These are phyloP conservation scores for Microglena sp. DNA, from an alignment of 139 green algal genomes.

Conservation along the genomic window DNA sequence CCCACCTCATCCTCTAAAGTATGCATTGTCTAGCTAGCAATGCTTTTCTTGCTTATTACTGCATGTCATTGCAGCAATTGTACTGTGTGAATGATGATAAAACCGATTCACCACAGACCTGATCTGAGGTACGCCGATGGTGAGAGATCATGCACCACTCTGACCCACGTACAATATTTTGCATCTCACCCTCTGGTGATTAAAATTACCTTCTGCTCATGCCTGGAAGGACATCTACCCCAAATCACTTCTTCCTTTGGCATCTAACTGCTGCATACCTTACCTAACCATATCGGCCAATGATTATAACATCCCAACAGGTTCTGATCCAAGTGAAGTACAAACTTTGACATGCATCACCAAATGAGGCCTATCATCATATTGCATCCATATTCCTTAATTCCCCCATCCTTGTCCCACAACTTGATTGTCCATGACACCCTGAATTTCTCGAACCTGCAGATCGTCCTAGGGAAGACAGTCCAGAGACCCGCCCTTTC, in stretches of 20 bases:
- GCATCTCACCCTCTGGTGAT: constrained; percentile 1
- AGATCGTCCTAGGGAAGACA: constrained; percentile 5
- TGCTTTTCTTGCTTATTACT: too few relatives aligned
- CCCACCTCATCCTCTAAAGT: too few relatives aligned
- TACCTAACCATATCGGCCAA: too few relatives aligned
- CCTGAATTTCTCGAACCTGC: neutral
- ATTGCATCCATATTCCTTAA: neutral
- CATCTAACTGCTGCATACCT: neutral
- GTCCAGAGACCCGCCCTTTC: too few relatives aligned
- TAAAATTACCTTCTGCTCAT: constrained; percentile 28
- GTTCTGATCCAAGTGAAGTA: too few relatives aligned
- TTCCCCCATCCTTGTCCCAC: neutral
- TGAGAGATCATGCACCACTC: constrained; percentile 44
- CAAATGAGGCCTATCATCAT: constrained; percentile 39
- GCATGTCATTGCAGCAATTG: too few relatives aligned
- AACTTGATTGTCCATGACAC: neutral
- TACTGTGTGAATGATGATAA: constrained; percentile 36
- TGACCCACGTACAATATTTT: constrained; percentile 6
- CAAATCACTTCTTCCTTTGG: neutral
- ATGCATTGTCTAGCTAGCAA: too few relatives aligned
- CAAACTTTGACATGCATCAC: constrained; percentile 66
- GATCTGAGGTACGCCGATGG: constrained; percentile 25
- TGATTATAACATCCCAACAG: too few relatives aligned
- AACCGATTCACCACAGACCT: constrained; percentile 38
- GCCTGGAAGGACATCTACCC: constrained; percentile 8